Evolutionary conservation across 208 protist species (phyloP).

Genomic region (Acanthamoeba culbertsoni): DNA sequence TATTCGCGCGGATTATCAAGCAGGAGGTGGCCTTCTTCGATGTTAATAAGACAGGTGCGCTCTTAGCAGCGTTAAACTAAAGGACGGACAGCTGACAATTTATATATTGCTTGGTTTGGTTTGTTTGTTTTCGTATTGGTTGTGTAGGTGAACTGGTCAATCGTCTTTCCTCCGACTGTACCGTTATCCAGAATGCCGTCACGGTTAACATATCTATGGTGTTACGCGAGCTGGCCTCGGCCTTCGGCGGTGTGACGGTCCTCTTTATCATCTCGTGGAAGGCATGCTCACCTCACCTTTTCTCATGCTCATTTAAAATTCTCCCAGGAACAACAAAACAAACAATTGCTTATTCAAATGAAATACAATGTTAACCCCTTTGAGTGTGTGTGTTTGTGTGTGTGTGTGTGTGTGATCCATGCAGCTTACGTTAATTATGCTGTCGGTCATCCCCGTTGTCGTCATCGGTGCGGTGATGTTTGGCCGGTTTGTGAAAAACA

Average conservation of each 20-base stretch:
- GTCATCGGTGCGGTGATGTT: slow-evolving; percentile 71
- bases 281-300: no score
- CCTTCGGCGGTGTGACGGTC: slow-evolving; percentile 66
- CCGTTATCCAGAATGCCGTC: slow-evolving; percentile 76
- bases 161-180: slow-evolving; percentile 67
- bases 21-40: slow-evolving; percentile 86
- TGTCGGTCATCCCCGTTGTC: slow-evolving; percentile 71
- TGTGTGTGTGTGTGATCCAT: neutral
- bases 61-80: no score
- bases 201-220: slow-evolving; percentile 77
- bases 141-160: slow-evolving; percentile 74
- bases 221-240: slow-evolving; percentile 62
- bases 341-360: no score
- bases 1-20: slow-evolving; percentile 71
- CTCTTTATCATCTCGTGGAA: slow-evolving; percentile 77
- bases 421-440: slow-evolving; percentile 76
- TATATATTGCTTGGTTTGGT: no score
- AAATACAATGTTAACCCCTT: neutral
- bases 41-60: slow-evolving; percentile 68
- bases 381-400: neutral
- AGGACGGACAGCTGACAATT: neutral
- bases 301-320: no score
- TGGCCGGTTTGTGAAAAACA: slow-evolving; percentile 70
- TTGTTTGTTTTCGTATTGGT: no score
- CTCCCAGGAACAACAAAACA: no score